Conservation (phyloP, 225 moss, liverwort and hornwort genomes). For the Polytrichum formosum region DNA sequence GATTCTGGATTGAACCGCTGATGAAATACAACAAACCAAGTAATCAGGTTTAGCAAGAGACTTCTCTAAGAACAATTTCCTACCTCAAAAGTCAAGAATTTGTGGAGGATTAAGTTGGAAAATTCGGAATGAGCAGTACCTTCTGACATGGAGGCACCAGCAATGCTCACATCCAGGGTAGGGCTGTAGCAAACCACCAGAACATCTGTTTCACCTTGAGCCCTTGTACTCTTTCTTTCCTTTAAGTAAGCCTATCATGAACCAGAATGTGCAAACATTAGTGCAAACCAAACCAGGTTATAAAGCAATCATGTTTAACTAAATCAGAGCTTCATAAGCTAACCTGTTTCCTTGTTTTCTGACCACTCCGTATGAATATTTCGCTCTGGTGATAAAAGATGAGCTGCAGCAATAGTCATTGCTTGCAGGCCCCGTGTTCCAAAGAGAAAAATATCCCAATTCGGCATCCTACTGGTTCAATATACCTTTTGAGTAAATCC, state of each 20-base stretch:
- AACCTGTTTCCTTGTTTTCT: neutral
- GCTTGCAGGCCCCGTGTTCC: no score
- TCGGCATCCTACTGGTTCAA: no score
- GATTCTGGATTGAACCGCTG: no score
- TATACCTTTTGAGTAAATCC: no score
- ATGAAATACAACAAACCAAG: no score
- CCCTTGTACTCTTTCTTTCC: constrained; percentile 38
- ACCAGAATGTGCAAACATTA: neutral
- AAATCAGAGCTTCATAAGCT: neutral
- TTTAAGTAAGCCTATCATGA: constrained; percentile 32
- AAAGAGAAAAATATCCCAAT: no score
- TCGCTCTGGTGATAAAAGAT: constrained; percentile 2
- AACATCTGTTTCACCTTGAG: constrained; percentile 38
- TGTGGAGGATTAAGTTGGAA: no score
- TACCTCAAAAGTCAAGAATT: no score
- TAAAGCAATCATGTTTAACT: neutral
- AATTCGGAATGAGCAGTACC: constrained; percentile 15
- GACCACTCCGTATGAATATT: neutral
- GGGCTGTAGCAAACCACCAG: constrained; percentile 52
- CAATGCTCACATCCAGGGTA: constrained; percentile 35
- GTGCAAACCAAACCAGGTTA: neutral
- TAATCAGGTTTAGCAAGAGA: no score
- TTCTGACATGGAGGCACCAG: constrained; percentile 34
- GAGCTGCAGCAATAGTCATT: constrained; percentile 1
- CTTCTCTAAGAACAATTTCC: no score